Evolutionary conservation across 2,329 filamentous ascomycete genomes (phyloP), one percentile per base, ranked within the genome.

Genomic region (Ilyonectria sp.): DNA sequence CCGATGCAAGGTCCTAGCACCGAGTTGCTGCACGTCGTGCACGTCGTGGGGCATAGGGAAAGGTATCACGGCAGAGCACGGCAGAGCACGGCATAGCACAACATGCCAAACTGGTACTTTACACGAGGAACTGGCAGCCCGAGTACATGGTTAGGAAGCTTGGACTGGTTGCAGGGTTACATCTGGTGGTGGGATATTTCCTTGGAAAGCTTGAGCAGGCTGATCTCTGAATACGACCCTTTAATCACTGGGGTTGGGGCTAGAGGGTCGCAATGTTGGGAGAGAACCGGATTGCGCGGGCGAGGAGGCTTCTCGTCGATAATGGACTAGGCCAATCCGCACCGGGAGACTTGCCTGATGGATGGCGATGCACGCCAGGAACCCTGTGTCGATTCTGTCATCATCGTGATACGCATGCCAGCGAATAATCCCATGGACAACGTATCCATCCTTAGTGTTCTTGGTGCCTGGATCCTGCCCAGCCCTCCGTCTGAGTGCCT

Each of bases 101-200:
- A 35, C 49, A 60, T 60, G 63, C 59, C 63, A 57, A 59, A 60
- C 62, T 60, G 65, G 54, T 66, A 71, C 65, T 65, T 68, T 67
- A 75, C 68, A 73, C 63, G 70, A 73, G 71, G 67, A 69, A 64
- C 65, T 65, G 66, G 64, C 46, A 55, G 62, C 52, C 65, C 44
- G 26, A 57, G 60, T 70, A 49, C 68, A 65, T 58, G 52, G 64
- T 64, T 60, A 58, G 54, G 63, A 43, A 71, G 68, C 68, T 69
- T 69, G 68, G 69, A 65, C 65, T 55, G 10, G 37, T 11, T 57
- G 58, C 71, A 72, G 65, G 71, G 71, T 70, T 62, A 44, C 67
- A 63, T 58, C 47, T 65, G 64, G 58, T 68, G 68, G 60, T 67
- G 66, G 55, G 57, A 70, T 63, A 73, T 64, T 63, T 70, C 26